These are phyloP conservation scores for Vinca minor DNA, from an alignment of 257 asterid species.

Conservation along the genomic window DNA sequence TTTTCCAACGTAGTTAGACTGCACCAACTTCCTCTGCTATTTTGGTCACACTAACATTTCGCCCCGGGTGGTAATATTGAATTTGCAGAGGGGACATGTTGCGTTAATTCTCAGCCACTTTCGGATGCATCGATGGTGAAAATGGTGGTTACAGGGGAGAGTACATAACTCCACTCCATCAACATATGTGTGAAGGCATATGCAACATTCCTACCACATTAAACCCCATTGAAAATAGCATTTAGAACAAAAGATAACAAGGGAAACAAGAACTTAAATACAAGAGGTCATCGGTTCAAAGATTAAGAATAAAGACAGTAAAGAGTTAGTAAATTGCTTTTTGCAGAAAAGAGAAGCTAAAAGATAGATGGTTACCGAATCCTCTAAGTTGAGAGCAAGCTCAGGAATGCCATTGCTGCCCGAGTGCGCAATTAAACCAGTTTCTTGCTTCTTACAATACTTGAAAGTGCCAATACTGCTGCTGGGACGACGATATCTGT, in stretches of 20 bases:
- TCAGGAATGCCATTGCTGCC: constrained; percentile 27
- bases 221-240: background rate
- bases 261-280: background rate
- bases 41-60: constrained; percentile 41
- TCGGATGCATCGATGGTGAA: constrained; percentile 65
- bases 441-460: constrained; percentile 28
- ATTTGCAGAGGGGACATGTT: constrained; percentile 89
- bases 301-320: background rate
- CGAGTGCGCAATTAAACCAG: constrained; percentile 17
- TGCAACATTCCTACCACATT: constrained; percentile 76
- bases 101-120: constrained; percentile 89
- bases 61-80: constrained; percentile 53
- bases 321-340: background rate
- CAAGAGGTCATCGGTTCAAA: constrained; percentile 2
- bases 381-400: constrained; percentile 62
- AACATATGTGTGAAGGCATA: constrained; percentile 62
- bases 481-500: constrained; percentile 37
- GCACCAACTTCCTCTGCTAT: background rate
- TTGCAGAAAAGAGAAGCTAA: background rate
- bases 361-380: constrained; percentile 49
- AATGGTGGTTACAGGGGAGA: constrained; percentile 90
- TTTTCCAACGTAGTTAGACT: background rate
- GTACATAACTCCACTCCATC: constrained; percentile 72
- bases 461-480: constrained; percentile 10
- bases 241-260: no score